Conservation (phyloP, 768 basidiomycete genomes). For the Xerocomellus intermedius region DNA sequence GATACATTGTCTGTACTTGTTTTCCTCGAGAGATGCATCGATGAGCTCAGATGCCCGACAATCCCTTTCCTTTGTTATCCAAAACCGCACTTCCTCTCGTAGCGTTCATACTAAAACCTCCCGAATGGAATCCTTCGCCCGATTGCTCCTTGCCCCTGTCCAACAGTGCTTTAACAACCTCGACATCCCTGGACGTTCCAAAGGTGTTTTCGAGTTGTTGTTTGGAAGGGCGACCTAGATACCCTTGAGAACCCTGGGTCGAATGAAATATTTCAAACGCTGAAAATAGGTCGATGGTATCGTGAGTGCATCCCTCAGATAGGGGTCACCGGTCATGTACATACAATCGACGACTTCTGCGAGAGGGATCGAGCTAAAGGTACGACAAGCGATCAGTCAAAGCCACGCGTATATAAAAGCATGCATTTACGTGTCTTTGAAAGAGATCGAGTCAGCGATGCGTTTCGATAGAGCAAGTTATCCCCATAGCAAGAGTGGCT, state of each 20-base stretch:
- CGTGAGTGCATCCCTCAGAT: not conserved
- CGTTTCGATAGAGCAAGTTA: slow-evolving; percentile 2
- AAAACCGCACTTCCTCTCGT: slow-evolving; percentile 36
- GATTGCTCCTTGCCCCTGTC: slow-evolving; percentile 60
- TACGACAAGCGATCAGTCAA: slow-evolving; percentile 13
- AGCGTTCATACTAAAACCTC: slow-evolving; percentile 12
- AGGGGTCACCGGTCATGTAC: slow-evolving; percentile 23
- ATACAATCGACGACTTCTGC: slow-evolving; percentile 80
- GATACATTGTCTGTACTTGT: slow-evolving; percentile 12
- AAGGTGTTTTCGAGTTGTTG: slow-evolving; percentile 81
- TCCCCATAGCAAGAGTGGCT: slow-evolving; percentile 19
- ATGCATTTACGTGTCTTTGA: slow-evolving; percentile 65
- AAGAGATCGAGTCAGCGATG: slow-evolving; percentile 13
- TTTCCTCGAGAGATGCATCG: not conserved
- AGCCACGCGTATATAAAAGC: not conserved
- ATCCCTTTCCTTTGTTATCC: slow-evolving; percentile 42
- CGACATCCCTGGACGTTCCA: slow-evolving; percentile 59
- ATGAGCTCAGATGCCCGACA: slow-evolving; percentile 33
- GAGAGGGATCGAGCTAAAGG: slow-evolving; percentile 60
- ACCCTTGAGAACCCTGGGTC: slow-evolving; percentile 74
- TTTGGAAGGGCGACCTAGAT: slow-evolving; percentile 70
- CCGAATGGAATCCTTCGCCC: slow-evolving; percentile 43
- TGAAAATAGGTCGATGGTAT: slow-evolving; percentile 23
- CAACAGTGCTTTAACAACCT: slow-evolving; percentile 60
- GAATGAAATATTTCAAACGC: slow-evolving; percentile 74